phyloP scores from a whole-genome alignment of 306 rosid species.

The Quercus dentata region DNA sequence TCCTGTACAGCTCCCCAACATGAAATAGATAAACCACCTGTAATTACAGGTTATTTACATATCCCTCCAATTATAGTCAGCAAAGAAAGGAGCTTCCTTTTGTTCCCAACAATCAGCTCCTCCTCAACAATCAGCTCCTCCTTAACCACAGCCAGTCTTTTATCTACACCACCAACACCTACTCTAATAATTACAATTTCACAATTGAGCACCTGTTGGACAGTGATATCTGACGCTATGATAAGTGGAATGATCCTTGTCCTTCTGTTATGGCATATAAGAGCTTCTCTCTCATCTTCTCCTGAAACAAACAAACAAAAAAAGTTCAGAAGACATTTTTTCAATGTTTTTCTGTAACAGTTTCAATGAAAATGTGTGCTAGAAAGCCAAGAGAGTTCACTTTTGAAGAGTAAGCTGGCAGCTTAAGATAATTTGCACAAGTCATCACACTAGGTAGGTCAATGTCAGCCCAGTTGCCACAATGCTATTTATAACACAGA shows the following conservation, averaged over 20 bases:
- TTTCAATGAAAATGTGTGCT: not conserved
- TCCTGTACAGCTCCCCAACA: constrained; percentile 44
- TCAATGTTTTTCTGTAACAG: not conserved
- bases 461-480: constrained; percentile 55
- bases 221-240: constrained; percentile 36
- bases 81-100: constrained; percentile 45
- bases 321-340: not conserved
- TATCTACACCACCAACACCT: constrained; percentile 49
- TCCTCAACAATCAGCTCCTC: constrained; percentile 23
- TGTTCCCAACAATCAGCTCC: constrained; percentile 40
- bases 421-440: constrained; percentile 95
- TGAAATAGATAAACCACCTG: constrained; percentile 33
- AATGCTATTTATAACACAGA: constrained; percentile 52
- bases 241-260: constrained; percentile 97
- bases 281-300: constrained; percentile 86
- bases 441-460: constrained; percentile 99
- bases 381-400: constrained; percentile 35
- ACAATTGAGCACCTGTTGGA: constrained; percentile 27
- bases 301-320: constrained; percentile 47
- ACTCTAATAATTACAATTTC: constrained; percentile 72
- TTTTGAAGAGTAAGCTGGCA: constrained; percentile 92
- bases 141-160: constrained; percentile 28
- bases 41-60: constrained; percentile 49
- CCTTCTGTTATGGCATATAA: constrained; percentile 92
- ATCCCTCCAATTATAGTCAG: constrained; percentile 51